Evolutionary conservation across 441 rosid genomes (phyloP).

Genomic region (Erodium moschatum): DNA sequence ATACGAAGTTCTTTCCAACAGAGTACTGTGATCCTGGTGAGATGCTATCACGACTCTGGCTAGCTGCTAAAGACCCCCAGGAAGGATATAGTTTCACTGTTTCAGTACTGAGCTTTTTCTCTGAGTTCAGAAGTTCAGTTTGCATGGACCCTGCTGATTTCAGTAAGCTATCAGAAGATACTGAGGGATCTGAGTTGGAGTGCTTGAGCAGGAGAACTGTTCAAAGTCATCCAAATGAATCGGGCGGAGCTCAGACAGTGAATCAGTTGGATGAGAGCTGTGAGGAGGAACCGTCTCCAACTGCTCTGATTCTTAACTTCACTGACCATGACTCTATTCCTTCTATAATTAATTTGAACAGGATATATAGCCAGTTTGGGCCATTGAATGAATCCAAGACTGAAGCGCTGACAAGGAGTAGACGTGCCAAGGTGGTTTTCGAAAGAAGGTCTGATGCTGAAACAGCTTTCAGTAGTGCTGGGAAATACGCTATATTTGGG

Average conservation of each 20-base stretch:
- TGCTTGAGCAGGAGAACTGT: constrained; percentile 19
- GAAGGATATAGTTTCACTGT: constrained; percentile 21
- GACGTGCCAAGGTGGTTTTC: constrained; percentile 59
- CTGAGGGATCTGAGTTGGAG: constrained; percentile 22
- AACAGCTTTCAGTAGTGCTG: constrained; percentile 63
- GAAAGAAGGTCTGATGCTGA: constrained; percentile 48
- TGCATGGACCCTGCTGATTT: constrained; percentile 21
- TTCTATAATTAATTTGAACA: constrained; percentile 39
- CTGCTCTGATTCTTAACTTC: constrained; percentile 58
- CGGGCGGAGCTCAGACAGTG: constrained; percentile 21
- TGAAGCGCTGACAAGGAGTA: constrained; percentile 41
- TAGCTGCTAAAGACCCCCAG: constrained; percentile 32
- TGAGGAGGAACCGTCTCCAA: constrained; percentile 23
- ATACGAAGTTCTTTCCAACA: constrained; percentile 15
- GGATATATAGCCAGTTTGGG: constrained; percentile 55
- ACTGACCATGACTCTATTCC: constrained; percentile 42
- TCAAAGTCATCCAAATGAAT: constrained; percentile 22
- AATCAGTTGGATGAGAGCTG: constrained; percentile 13
- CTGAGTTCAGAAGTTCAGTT: constrained; percentile 37
- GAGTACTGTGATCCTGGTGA: constrained; percentile 30
- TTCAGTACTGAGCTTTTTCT: constrained; percentile 31
- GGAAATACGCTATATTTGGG: constrained; percentile 61
- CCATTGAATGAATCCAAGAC: constrained; percentile 43
- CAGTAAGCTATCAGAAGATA: constrained; percentile 17
- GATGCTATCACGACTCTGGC: constrained; percentile 31